Evolutionary conservation across 345 rosid species (phyloP), one percentile per base, ranked within the genome.

Genomic region (Microthlaspi erraticum): DNA sequence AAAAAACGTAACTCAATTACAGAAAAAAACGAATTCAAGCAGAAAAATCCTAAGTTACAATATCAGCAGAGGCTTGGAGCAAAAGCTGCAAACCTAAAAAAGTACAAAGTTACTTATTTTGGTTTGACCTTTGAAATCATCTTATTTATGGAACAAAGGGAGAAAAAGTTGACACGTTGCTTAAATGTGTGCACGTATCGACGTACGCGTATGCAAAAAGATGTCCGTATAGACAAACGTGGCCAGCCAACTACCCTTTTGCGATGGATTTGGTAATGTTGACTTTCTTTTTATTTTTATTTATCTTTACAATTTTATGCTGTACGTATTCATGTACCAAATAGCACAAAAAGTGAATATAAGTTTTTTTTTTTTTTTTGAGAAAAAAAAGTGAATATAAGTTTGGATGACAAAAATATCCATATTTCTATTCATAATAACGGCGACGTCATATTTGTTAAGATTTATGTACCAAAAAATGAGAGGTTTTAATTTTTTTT

Each of bases 231-330:
- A 42, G 60, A 67, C 34, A 66, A 66, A 66, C 9, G 39, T 45
- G 23, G 55, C 26, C 23, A 33, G 29, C 44, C 66, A 58, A 69
- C 65, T 2, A 69, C 59, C 54, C 19, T 63, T 63, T 56, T 64
- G 65, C 44, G 8, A 64, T 64, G 71, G 71, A 64, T 45, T 72
- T 72, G 77, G 77, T 72, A 62, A 45, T 46, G 31, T 45, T 72
- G 70, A 64, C 76, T 55, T 63, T 36, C 19, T 11, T 20, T 63
- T 63, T 23, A 1, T 12, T 7, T 18, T 33, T 17, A 1, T 12
- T 34, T 64, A 37, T 50, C 11, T 34, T 13, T 26, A 23, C 14
- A 13, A 53, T 11, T 51, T 66, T 53, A 29, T 54, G 23, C 41
- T 41, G 38, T 61, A 71, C 46, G 26, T 71, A 42, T 61, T 51